Evolutionary conservation across 2,329 filamentous ascomycete genomes (phyloP), one percentile per base, ranked within the genome.

Genomic region (Leptographium wingfieldii): DNA sequence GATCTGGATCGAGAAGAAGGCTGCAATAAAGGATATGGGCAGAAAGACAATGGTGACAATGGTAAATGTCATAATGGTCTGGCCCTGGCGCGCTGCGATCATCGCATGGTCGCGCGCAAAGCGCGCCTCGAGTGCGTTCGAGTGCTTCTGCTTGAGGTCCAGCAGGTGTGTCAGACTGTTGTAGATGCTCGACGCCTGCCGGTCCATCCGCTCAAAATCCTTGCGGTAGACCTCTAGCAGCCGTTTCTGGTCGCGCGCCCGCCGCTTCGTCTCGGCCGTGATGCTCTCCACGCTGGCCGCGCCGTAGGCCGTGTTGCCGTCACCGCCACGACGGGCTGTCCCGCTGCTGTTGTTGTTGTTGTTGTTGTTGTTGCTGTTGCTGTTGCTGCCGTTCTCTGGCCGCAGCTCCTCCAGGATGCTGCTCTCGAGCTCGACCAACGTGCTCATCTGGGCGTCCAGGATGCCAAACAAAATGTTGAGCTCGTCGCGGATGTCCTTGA

Each of bases 91-190:
- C 0, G 82, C 80, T 0, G 83, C 84, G 1, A 80, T 79, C 3
- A 80, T 77, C 0, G 84, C 83, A 68, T 85, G 82, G 56, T 85
- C 80, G 22, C 79, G 73, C 0, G 80, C 77, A 58, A 80, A 85
- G 3, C 83, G 78, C 1, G 83, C 84, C 67, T 87, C 84, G 55
- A 85, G 80, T 0, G 82, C 82, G 69, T 86, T 87, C 63, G 82
- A 83, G 61, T 87, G 83, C 68, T 86, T 86, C 65, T 87, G 84
- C 66, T 87, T 87, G 1, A 86, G 75, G 63, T 87, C 84, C 0
- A 87, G 77, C 5, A 87, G 71, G 64, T 86, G 80, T 0, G 80
- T 83, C 53, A 86, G 77, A 60, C 76, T 80, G 52, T 76, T 72
- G 66, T 85, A 85, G 62, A 85, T 80, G 27, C 78, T 76, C 60